These are phyloP conservation scores for Suillus americanus DNA, from an alignment of 768 basidiomycete species.

Conservation along the genomic window DNA sequence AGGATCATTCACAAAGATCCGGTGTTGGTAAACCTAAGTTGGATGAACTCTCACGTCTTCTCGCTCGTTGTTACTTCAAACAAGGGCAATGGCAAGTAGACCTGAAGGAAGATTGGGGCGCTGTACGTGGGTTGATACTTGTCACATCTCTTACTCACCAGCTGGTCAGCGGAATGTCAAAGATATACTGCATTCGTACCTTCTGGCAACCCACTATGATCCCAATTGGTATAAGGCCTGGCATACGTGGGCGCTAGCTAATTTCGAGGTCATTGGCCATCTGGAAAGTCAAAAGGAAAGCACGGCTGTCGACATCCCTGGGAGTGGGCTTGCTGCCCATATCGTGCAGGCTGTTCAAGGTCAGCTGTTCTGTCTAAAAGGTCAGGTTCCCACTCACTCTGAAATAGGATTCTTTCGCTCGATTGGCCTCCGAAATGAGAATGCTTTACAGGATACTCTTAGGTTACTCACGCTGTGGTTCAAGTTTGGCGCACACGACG, in stretches of 20 bases:
- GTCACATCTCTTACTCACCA: conserved; percentile 12
- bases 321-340: conserved; percentile 69
- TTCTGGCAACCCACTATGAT: conserved; percentile 87
- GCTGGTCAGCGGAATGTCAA: conserved; percentile 65
- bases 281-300: conserved; percentile 67
- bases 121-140: conserved; percentile 47
- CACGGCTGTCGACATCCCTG: conserved; percentile 55
- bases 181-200: conserved; percentile 83
- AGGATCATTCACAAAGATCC: conserved; percentile 49
- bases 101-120: conserved; percentile 75
- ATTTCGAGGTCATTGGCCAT: conserved; percentile 88
- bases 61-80: conserved; percentile 98
- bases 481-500: conserved; percentile 89
- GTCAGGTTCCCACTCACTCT: not conserved
- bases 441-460: conserved; percentile 92
- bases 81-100: conserved; percentile 92
- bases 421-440: conserved; percentile 84
- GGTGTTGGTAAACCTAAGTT: conserved; percentile 60
- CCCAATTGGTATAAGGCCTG: conserved; percentile 99
- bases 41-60: conserved; percentile 72
- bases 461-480: conserved; percentile 96
- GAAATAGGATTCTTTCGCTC: conserved; percentile 88
- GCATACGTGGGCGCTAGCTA: conserved; percentile 98
- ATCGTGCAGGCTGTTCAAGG: conserved; percentile 94
- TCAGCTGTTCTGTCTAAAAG: conserved; percentile 24